Conservation (phyloP, 2,329 filamentous ascomycete genomes). For the Sporothrix luriei region DNA sequence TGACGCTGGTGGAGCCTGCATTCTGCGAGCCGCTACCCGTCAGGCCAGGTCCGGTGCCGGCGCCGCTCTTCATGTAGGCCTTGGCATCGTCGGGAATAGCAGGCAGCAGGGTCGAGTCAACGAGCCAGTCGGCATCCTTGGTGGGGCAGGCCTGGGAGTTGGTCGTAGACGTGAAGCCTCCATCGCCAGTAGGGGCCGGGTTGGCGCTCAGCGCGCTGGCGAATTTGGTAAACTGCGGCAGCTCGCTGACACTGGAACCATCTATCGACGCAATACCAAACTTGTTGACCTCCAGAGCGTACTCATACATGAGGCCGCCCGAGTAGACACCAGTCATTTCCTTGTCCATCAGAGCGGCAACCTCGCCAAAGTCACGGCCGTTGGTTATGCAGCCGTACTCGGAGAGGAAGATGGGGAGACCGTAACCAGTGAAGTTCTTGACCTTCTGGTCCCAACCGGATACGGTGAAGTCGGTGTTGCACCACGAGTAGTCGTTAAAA, state of each 20-base stretch:
- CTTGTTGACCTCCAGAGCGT: conserved; percentile 74
- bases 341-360: conserved; percentile 74
- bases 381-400: conserved; percentile 90
- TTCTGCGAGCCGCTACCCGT: conserved; percentile 58
- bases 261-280: conserved; percentile 77
- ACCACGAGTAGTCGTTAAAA: conserved; percentile 91
- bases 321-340: conserved; percentile 92
- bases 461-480: conserved; percentile 67
- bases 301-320: conserved; percentile 95
- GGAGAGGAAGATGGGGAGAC: conserved; percentile 88
- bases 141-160: conserved; percentile 55
- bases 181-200: conserved; percentile 55
- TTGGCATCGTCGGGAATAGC: conserved; percentile 55
- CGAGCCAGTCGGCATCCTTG: conserved; percentile 53
- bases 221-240: conserved; percentile 63
- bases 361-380: conserved; percentile 78
- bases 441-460: conserved; percentile 90
- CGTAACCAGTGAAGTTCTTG: conserved; percentile 81
- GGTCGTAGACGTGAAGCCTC: conserved; percentile 54
- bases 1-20: conserved; percentile 52
- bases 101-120: conserved; percentile 54
- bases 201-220: conserved; percentile 53
- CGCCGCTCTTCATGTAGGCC: conserved; percentile 58
- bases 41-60: conserved; percentile 58
- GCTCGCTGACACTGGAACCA: conserved; percentile 58